Evolutionary conservation across 495 filamentous ascomycete species (phyloP).

Genomic region (Xanthoparmelia taractica): DNA sequence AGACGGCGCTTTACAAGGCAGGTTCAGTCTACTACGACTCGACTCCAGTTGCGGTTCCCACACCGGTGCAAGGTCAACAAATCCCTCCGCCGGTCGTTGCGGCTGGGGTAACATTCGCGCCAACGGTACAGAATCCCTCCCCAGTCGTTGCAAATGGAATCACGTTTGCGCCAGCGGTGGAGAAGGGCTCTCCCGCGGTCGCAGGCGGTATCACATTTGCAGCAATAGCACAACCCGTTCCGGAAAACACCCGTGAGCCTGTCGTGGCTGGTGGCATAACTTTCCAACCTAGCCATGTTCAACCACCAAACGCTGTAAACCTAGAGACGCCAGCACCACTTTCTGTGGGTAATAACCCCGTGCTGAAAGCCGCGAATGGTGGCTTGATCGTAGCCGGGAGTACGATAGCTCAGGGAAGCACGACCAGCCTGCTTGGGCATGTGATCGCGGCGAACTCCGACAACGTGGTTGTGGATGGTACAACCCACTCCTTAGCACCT

Average conservation of each 20-base stretch:
- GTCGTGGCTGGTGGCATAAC: conserved; percentile 3
- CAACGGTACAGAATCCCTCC: background rate
- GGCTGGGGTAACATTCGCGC: background rate
- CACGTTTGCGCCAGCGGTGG: background rate
- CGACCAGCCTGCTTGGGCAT: background rate
- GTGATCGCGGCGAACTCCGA: background rate
- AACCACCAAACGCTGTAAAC: background rate
- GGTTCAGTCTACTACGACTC: background rate
- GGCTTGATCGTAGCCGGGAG: background rate
- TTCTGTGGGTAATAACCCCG: background rate
- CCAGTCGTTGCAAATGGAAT: background rate
- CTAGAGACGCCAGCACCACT: conserved; percentile 7
- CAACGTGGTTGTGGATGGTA: background rate
- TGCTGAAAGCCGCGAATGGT: background rate
- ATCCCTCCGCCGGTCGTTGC: background rate
- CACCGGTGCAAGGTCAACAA: background rate
- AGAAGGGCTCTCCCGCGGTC: background rate
- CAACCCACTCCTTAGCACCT: background rate
- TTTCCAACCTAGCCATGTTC: background rate
- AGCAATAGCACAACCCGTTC: background rate
- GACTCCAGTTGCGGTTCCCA: background rate
- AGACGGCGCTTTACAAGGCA: background rate
- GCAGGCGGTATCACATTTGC: conserved; percentile 3
- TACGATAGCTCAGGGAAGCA: background rate
- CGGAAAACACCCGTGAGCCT: background rate